Base-by-base conservation (phyloP, 306 rosid species). In the Quercus ilex region DNA sequence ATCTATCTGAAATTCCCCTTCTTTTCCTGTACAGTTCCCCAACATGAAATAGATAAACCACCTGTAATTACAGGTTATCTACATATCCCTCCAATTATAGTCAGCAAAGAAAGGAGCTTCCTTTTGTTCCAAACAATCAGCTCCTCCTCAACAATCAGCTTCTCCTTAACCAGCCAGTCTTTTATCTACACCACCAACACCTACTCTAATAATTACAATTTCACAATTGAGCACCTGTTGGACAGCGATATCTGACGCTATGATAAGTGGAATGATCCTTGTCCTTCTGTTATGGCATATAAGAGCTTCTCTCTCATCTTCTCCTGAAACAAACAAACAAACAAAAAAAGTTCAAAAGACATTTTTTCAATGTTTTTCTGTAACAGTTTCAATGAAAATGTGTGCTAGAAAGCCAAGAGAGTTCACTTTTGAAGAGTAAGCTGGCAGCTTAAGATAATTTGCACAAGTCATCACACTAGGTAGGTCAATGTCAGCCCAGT, bases 391-490 rank as follows among this genome's bases (percentile, higher is more conserved):
- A 25, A n/a, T 18, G 53, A 31, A 65, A 59, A 63, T 12, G 21
- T 41, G 30, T 57, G 43, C 10, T 58, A 71, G 60, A 75, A 77
- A 78, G 72, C 76, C 58, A 8, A 77, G 64, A 75, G 64, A 23
- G 31, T 60, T 82, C 72, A 96, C 99, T 81, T 93, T 93, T 79
- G 98, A 87, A 21, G 98, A 89, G 90, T 93, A 96, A 9, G 99
- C 93, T 28, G 99, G 99, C 74, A 96, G 82, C 91, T 96, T 96
- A 72, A 96, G 96, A 84, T 96, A 96, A 83, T 96, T 96, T 76
- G 99, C 99, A 74, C 99, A 96, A 6, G 99, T 93, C 99, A 96
- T 96, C 88, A 93, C 99, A 18, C 99, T 96, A 15, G 99, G 99
- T 72, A 96, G 87, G 84, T 96, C 99, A 49, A 88, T 30, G 81